These are phyloP conservation scores for Agrocybe praecox DNA, from an alignment of 768 basidiomycete species.

Conservation along the genomic window DNA sequence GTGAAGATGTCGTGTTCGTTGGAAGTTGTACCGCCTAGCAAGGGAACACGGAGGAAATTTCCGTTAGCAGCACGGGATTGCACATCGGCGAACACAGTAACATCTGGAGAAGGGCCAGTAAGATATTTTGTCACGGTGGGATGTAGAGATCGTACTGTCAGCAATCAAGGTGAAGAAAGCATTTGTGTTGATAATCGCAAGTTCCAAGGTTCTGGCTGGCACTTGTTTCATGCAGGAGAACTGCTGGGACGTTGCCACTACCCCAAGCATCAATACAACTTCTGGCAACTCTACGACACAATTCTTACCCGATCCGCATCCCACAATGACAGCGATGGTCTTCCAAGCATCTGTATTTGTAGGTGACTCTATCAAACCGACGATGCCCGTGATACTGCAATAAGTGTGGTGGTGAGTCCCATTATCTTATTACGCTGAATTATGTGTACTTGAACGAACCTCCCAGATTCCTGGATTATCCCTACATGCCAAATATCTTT, in stretches of 20 bases:
- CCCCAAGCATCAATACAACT: not conserved
- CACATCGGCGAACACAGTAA: conserved; percentile 1
- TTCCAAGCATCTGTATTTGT: conserved; percentile 30
- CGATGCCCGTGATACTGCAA: conserved; percentile 15
- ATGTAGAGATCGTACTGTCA: conserved; percentile 31
- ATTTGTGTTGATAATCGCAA: conserved; percentile 31
- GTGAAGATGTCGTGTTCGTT: conserved; percentile 33
- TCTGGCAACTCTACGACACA: not conserved
- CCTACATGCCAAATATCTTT: conserved; percentile 14
- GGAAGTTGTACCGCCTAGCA: conserved; percentile 27
- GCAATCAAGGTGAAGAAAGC: conserved; percentile 27
- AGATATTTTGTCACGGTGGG: not conserved
- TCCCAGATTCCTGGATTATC: conserved; percentile 38
- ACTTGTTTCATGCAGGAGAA: conserved; percentile 38
- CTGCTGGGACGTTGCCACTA: conserved; percentile 28
- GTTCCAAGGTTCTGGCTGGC: conserved; percentile 29
- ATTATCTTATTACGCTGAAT: not conserved
- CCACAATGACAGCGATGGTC: conserved; percentile 28
- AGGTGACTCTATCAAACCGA: conserved; percentile 7
- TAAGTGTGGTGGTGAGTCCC: not conserved
- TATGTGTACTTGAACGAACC: conserved; percentile 17
- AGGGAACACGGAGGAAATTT: conserved; percentile 27
- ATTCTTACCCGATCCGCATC: conserved; percentile 32
- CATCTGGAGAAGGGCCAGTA: not conserved
- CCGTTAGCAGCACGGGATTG: conserved; percentile 20